Evolutionary conservation across 352 stramenopile species (phyloP).

Genomic region (Globisporangium megalacanthum): DNA sequence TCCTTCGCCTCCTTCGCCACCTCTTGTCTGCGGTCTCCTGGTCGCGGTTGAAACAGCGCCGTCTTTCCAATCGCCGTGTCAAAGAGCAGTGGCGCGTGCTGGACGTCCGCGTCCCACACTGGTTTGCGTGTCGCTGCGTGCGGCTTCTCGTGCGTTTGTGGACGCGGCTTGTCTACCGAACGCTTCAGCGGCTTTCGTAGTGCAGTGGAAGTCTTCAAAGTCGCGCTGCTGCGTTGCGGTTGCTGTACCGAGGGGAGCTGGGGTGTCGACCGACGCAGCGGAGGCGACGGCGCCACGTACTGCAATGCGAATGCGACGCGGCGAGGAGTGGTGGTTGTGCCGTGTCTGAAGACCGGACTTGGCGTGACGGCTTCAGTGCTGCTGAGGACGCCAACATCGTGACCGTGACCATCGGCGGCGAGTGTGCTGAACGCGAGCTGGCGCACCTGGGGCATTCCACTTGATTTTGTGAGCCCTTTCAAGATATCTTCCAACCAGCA

Average conservation of each 20-base stretch:
- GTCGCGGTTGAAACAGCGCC: slow-evolving; percentile 39
- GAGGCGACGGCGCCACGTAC: slow-evolving; percentile 29
- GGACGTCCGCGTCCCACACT: slow-evolving; percentile 42
- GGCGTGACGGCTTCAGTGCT: not conserved
- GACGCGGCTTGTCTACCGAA: too few species aligned
- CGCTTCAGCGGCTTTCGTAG: too few species aligned
- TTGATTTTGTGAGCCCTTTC: too few species aligned
- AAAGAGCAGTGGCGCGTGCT: slow-evolving; percentile 26
- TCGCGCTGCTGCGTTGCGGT: not conserved
- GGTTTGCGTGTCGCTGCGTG: slow-evolving; percentile 12
- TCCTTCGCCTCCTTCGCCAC: slow-evolving; percentile 11
- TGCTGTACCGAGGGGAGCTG: not conserved
- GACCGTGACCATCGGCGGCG: not conserved
- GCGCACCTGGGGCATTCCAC: not conserved
- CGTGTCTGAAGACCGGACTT: not conserved
- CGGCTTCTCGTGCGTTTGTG: not conserved
- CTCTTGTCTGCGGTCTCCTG: slow-evolving; percentile 33
- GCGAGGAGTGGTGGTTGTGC: not conserved
- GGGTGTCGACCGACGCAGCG: slow-evolving; percentile 23
- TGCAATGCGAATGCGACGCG: slow-evolving; percentile 49
- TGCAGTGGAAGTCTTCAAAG: not conserved
- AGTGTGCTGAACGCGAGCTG: not conserved
- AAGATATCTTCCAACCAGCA: too few species aligned
- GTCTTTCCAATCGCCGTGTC: slow-evolving; percentile 49
- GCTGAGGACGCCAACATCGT: not conserved